Evolutionary conservation across 2,329 filamentous ascomycete genomes (phyloP).

Genomic region (Leptoxyphium fumago): DNA sequence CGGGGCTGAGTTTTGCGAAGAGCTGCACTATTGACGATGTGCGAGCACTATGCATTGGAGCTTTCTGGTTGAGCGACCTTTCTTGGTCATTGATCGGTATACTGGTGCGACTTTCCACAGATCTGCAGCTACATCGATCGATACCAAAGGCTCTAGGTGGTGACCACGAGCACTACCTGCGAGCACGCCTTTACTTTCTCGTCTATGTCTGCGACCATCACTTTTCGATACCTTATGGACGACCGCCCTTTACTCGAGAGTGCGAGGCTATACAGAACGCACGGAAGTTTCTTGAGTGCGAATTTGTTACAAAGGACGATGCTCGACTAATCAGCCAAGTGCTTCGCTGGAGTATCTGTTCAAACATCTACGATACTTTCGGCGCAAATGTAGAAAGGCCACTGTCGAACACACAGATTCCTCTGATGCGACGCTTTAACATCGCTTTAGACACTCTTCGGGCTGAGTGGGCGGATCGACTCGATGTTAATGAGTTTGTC

Average conservation of each 20-base stretch:
- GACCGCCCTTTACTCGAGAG: conserved; percentile 41
- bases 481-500: conserved; percentile 12
- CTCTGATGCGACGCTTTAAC: conserved; percentile 8
- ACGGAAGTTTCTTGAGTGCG: conserved; percentile 41
- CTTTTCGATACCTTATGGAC: conserved; percentile 46
- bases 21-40: conserved; percentile 21
- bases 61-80: conserved; percentile 48
- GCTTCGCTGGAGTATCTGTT: neutral
- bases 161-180: conserved; percentile 4
- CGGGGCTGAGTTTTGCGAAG: conserved; percentile 15
- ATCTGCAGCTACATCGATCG: conserved; percentile 17
- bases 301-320: conserved; percentile 41
- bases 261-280: conserved; percentile 21
- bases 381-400: neutral
- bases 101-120: conserved; percentile 35
- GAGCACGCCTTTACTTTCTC: conserved; percentile 43
- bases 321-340: conserved; percentile 15
- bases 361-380: neutral
- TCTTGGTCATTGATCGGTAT: conserved; percentile 48
- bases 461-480: conserved; percentile 15
- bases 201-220: conserved; percentile 53
- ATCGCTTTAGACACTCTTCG: conserved; percentile 13
- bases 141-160: conserved; percentile 1
- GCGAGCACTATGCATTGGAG: conserved; percentile 43
- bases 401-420: neutral